These are phyloP conservation scores for Candida golubevii DNA, from an alignment of 805 yeast species.

Conservation along the genomic window DNA sequence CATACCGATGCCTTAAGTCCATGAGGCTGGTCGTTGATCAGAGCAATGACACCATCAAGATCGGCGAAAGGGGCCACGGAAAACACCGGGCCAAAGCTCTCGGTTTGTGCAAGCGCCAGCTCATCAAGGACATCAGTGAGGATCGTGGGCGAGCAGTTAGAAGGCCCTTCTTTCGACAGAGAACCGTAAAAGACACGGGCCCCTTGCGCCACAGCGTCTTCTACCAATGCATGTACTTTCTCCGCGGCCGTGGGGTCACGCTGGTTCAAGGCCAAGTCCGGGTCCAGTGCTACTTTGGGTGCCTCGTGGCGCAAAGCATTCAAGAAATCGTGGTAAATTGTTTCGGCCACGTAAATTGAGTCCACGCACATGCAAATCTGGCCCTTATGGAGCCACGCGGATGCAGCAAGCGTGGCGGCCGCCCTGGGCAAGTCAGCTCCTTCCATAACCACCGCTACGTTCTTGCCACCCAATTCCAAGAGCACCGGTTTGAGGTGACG, in stretches of 20 bases:
- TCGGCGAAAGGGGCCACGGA: constrained; percentile 24
- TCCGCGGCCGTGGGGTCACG: constrained; percentile 24
- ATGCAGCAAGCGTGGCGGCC: constrained; percentile 23
- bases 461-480: constrained; percentile 46
- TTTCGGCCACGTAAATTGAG: constrained; percentile 31
- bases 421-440: constrained; percentile 35
- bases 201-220: constrained; percentile 36
- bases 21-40: constrained; percentile 15
- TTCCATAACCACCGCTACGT: constrained; percentile 28
- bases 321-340: constrained; percentile 28
- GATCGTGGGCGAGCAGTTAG: constrained; percentile 25
- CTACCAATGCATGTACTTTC: constrained; percentile 23
- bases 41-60: constrained; percentile 6
- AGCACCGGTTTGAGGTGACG: constrained; percentile 36
- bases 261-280: constrained; percentile 24
- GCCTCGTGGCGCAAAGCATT: constrained; percentile 17
- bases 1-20: constrained; percentile 44
- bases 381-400: constrained; percentile 42
- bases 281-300: constrained; percentile 11
- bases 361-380: constrained; percentile 49
- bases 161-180: not conserved
- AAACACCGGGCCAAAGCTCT: constrained; percentile 44
- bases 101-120: constrained; percentile 28
- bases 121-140: constrained; percentile 27
- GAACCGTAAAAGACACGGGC: constrained; percentile 29